Conservation (phyloP, 805 yeast species). For the Candida palmyrensis region DNA sequence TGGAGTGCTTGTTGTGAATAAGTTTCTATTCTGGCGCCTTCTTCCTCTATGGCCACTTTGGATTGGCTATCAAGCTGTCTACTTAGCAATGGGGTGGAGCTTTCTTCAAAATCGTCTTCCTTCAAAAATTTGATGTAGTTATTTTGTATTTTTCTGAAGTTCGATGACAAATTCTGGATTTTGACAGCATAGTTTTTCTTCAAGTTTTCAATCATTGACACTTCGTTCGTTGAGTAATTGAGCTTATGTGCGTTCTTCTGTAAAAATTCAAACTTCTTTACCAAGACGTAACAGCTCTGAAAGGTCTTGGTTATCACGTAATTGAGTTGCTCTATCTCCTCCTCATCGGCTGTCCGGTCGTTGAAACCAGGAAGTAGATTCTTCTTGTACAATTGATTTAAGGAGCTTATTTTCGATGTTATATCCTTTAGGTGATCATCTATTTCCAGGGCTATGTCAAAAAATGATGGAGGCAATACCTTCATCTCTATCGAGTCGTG, state of each 20-base stretch:
- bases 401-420: conserved; percentile 48
- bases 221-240: conserved; percentile 41
- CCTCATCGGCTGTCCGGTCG: conserved; percentile 73
- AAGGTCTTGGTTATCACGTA: conserved; percentile 68
- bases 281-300: conserved; percentile 71
- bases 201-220: conserved; percentile 69
- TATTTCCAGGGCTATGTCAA: conserved; percentile 67
- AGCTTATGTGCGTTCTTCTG: conserved; percentile 38
- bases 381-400: conserved; percentile 71
- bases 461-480: conserved; percentile 70
- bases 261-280: conserved; percentile 55
- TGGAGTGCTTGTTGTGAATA: conserved; percentile 31
- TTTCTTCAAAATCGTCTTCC: conserved; percentile 66
- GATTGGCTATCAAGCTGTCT: conserved; percentile 12
- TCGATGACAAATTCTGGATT: conserved; percentile 73
- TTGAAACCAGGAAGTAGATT: conserved; percentile 83
- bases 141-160: conserved; percentile 83
- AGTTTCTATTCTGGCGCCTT: conserved; percentile 33
- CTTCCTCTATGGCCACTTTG: conserved; percentile 19
- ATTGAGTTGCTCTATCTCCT: conserved; percentile 73
- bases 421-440: conserved; percentile 57
- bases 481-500: conserved; percentile 50
- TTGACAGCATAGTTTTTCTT: conserved; percentile 80
- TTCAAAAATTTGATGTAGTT: conserved; percentile 79
- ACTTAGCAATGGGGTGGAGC: conserved; percentile 8